Base-by-base conservation (phyloP, 768 basidiomycete genomes). In the Boletellus ananas region DNA sequence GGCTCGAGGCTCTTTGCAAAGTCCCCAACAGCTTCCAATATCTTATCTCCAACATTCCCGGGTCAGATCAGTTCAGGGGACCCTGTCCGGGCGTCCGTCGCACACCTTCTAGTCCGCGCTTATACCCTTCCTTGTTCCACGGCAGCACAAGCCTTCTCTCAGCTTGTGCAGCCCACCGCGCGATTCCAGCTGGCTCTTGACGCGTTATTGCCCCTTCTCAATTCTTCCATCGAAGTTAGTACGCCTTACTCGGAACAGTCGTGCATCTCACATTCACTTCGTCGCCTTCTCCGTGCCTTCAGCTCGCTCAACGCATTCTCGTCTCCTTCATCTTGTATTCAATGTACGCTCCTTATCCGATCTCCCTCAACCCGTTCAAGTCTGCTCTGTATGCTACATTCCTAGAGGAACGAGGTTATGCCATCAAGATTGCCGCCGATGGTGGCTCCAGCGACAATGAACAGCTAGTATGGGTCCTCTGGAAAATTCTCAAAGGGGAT, bases 171-270 rank as follows among this genome's bases (percentile, higher is more conserved):
- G 64, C 83, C 83, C 18, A 81, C 79, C 44, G 78, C 84, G 70
- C 80, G 87, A 55, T 90, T 90, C 70, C 87, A 89, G 75, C 79
- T 90, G 68, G 87, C 87, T 62, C 79, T 90, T 58, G 87, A 90
- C 73, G 84, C 83, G 72, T 71, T 90, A 63, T 73, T 90, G 66
- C 87, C 87, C 13, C 71, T 87, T 59, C 77, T 90, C 59, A 84
- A 75, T 60, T 65, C 71, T 71, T 53, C 74, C 49, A 72, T 72
- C 52, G 80, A 86, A 71, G 84, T 87, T 44, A 62, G 79, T 69
- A 37, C 43, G 13, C 41, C 18, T 40, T 25, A 42, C 50, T 54
- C 36, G 51, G 46, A 43, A 50, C 29, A 58, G 43, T 50, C 31
- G 33, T 37, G 33, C 54, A 27, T 47, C 59, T 48, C 47, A 53